phyloP scores from a whole-genome alignment of 192 early-diverging fungal species.

The Coemansia sp. region DNA sequence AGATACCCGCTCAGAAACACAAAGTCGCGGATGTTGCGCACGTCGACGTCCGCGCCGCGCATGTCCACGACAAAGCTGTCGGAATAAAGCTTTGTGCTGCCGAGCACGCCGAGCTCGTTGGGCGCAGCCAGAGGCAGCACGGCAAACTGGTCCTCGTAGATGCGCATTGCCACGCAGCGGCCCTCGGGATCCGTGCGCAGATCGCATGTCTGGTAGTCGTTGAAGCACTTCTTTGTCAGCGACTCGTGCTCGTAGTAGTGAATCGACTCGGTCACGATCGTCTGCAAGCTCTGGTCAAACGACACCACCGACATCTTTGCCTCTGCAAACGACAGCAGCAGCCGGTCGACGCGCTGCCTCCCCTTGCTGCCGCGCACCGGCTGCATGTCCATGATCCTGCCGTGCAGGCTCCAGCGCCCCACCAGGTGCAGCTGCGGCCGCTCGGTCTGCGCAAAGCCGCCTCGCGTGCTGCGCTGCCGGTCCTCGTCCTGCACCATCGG shows the following conservation, averaged over 20 bases:
- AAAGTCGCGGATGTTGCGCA: slow-evolving; percentile 85
- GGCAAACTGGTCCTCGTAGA: slow-evolving; percentile 87
- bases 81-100: slow-evolving; percentile 54
- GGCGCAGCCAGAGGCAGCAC: slow-evolving; percentile 83
- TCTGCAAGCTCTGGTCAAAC: slow-evolving; percentile 69
- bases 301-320: slow-evolving; percentile 88
- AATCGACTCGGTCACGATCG: slow-evolving; percentile 87
- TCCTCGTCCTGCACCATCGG: slow-evolving; percentile 38
- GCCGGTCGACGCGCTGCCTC: slow-evolving; percentile 21
- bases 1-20: slow-evolving; percentile 86
- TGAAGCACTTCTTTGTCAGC: slow-evolving; percentile 65
- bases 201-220: slow-evolving; percentile 28
- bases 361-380: slow-evolving; percentile 26
- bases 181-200: slow-evolving; percentile 78
- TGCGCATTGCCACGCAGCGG: slow-evolving; percentile 82
- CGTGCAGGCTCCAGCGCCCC: slow-evolving; percentile 45
- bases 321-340: slow-evolving; percentile 48
- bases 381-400: slow-evolving; percentile 39
- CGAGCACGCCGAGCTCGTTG: slow-evolving; percentile 37
- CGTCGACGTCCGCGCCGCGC: slow-evolving; percentile 54
- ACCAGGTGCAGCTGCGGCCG: slow-evolving; percentile 44
- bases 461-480: slow-evolving; percentile 1
- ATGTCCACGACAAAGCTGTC: slow-evolving; percentile 75
- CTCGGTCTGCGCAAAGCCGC: slow-evolving; percentile 13
- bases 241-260: slow-evolving; percentile 96